These are phyloP conservation scores for Pleurotus cornucopiae DNA, from an alignment of 768 basidiomycete genomes.

Conservation along the genomic window DNA sequence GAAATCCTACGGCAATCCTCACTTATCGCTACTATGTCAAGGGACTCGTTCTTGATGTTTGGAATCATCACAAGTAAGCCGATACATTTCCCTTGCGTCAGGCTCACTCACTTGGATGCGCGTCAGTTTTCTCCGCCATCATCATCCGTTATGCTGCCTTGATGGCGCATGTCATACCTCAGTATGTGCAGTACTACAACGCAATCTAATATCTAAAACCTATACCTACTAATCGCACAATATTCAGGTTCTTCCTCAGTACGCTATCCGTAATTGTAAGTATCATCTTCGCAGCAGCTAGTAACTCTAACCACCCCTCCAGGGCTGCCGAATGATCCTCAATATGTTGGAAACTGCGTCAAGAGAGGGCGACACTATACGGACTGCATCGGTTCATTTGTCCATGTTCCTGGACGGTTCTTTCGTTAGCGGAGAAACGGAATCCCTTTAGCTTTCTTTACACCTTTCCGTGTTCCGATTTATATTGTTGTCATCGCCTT, in stretches of 20 bases:
- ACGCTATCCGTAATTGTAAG: not conserved
- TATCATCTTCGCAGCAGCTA: not conserved
- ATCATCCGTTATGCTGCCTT: not conserved
- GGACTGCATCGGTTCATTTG: not conserved
- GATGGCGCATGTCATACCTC: not conserved
- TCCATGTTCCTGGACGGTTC: not conserved
- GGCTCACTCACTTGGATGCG: not conserved
- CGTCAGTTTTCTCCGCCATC: not conserved
- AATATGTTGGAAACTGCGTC: not conserved
- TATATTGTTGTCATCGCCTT: too few species aligned
- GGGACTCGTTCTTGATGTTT: constrained; percentile 1
- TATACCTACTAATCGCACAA: too few species aligned
- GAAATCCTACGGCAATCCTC: not conserved
- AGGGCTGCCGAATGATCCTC: constrained; percentile 4
- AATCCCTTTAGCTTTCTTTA: too few species aligned
- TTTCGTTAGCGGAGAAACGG: too few species aligned
- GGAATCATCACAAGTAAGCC: not conserved
- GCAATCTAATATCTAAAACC: too few species aligned
- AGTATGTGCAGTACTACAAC: not conserved
- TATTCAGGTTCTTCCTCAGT: not conserved
- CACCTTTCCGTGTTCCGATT: too few species aligned
- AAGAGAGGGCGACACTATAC: not conserved
- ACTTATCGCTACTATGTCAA: not conserved
- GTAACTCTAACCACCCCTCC: not conserved
- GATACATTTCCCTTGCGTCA: too few species aligned